A percentile compares a stretch with the other conserved stretches of the same genome.
Evolutionary conservation across 768 basidiomycete genomes (phyloP).

Genomic region (Tephrocybe sp.): DNA sequence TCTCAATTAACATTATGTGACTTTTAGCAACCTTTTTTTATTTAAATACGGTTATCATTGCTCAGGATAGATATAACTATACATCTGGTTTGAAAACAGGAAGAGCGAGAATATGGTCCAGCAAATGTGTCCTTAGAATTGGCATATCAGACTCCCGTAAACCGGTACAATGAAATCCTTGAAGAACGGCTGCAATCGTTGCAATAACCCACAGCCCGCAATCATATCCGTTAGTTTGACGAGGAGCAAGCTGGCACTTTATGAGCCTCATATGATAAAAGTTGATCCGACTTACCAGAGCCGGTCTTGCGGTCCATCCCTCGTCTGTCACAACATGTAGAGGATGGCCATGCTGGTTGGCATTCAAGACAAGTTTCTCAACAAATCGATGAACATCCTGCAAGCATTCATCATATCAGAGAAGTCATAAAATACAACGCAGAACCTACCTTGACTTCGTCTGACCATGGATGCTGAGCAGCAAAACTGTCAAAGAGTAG

Average conservation of each 20-base stretch:
- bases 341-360: conserved; percentile 7
- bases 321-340: conserved; percentile 5
- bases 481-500: conserved; percentile 33
- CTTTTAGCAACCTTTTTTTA: too few species aligned
- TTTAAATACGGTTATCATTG: too few species aligned
- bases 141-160: background rate
- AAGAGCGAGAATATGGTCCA: background rate
- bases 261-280: background rate
- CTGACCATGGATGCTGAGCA: conserved; percentile 1
- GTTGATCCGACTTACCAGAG: background rate
- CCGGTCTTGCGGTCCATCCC: conserved; percentile 5
- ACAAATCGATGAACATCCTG: conserved; percentile 15
- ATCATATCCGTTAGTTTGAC: conserved; percentile 11
- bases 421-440: too few species aligned
- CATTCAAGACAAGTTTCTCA: conserved; percentile 5
- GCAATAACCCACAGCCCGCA: conserved; percentile 14
- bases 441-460: conserved; percentile 13
- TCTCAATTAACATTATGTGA: too few species aligned
- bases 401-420: too few species aligned
- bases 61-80: too few species aligned
- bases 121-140: background rate
- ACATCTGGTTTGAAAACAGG: too few species aligned
- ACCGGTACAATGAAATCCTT: background rate
- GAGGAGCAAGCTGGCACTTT: background rate
- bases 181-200: conserved; percentile 7